Base-by-base conservation (phyloP, 2,329 filamentous ascomycete species). In the Xylariomycetidae sp. region DNA sequence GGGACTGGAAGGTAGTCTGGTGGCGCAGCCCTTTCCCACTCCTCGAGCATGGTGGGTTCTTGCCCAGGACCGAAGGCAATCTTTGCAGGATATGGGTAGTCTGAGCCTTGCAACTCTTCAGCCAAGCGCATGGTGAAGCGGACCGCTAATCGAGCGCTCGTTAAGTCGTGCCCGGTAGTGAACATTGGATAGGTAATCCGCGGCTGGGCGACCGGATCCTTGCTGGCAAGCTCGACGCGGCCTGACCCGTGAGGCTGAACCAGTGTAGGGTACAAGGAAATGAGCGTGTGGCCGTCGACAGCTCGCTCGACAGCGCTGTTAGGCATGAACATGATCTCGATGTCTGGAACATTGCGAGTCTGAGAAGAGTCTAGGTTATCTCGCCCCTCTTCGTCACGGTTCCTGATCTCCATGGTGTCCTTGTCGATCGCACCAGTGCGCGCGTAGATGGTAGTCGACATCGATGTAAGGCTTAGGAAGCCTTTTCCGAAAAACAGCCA, bases 401-500 rank as follows among this genome's bases (percentile, higher is more conserved):
- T 13, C 25, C 32, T 31, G 25, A 52, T 30, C 2, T 31, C 35
- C 48, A 58, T 49, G 2, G 52, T 54, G 12, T 40, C 23, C 10
- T 47, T 39, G 29, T 60, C 52, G 5, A 60, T 39, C 13, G 49
- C 45, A 3, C 31, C 32, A 3, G 43, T 56, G 17, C 48, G 46
- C 5, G 53, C 18, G 28, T 49, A 59, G 10, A 53, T 42, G 18
- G 37, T 18, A 10, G 29, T 26, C n/a, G 47, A 43, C 15, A 39
- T 27, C 14, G 43, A 34, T 3, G 39, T 52, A n/a, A 30, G 22
- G n/a, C 24, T 13, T 10, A 60, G 35, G 9, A 54, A 28, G 4
- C 57, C 56, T 0, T 28, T 47, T 20, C 54, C 51, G 7, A 47
- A 34, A 13, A 58, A n/a, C 1, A 57, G 3, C 32, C 50, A 56